Percentiles rank a stretch among this genome's conserved stretches.
These are phyloP conservation scores for Penicillium sp. DNA, from an alignment of 2,329 filamentous ascomycete genomes.

Conservation along the genomic window DNA sequence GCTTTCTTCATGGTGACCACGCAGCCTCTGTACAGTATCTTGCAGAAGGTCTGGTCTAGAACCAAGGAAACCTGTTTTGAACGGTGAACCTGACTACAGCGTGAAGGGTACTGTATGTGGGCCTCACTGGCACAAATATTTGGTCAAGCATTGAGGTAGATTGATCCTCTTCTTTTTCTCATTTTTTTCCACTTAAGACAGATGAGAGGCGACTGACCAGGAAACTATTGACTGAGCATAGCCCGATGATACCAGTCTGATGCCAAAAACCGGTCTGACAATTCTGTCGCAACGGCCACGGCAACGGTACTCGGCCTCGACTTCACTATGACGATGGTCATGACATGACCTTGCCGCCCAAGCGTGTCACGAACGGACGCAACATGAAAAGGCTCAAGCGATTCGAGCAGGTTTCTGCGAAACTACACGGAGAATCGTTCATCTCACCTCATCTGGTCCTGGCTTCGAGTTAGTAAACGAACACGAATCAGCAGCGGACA, in stretches of 20 bases:
- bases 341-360: background rate
- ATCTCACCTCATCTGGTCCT: background rate
- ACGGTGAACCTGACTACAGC: background rate
- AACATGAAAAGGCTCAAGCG: background rate
- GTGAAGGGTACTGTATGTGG: background rate
- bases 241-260: background rate
- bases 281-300: background rate
- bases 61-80: background rate
- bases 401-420: background rate
- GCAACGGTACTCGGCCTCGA: background rate
- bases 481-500: background rate
- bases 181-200: background rate
- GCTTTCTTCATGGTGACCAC: background rate
- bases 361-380: background rate
- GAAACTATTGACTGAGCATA: background rate
- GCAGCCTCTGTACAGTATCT: background rate
- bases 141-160: background rate
- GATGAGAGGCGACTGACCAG: background rate
- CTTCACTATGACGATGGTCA: background rate
- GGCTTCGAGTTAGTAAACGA: background rate
- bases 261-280: background rate
- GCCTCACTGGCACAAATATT: background rate
- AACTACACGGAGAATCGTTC: background rate
- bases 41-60: background rate
- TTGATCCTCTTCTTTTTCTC: background rate